Percentiles rank a stretch among this genome's conserved stretches.
Conservation (phyloP, 257 asterid genomes). For the Solanum appendiculatum region DNA sequence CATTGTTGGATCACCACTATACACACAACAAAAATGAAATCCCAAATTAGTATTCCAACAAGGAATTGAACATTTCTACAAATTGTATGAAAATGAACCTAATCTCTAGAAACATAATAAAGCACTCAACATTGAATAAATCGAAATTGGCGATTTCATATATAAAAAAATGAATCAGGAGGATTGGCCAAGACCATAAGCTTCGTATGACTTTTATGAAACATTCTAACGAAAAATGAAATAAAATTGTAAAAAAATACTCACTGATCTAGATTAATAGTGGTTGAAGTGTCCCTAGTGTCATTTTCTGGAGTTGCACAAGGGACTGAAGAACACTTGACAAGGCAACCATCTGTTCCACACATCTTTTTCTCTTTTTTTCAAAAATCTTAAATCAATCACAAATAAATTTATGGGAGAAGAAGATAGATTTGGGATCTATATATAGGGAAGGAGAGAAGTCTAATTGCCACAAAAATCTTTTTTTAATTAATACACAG, state of each 20-base stretch:
- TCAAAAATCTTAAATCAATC: neutral
- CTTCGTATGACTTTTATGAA: neutral
- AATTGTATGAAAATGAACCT: neutral
- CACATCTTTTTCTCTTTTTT: conserved; percentile 21
- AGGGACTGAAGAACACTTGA: conserved; percentile 8
- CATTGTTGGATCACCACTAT: conserved; percentile 45
- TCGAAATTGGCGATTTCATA: neutral
- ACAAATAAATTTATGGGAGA: neutral
- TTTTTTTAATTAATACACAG: neutral
- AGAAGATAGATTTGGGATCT: neutral
- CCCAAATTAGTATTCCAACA: neutral
- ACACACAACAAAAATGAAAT: neutral
- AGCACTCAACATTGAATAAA: neutral
- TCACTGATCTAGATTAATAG: conserved; percentile 63
- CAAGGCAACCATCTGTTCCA: conserved; percentile 18
- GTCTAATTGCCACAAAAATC: neutral
- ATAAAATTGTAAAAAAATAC: neutral
- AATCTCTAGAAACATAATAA: neutral
- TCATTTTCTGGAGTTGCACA: conserved; percentile 2
- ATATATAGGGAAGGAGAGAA: neutral
- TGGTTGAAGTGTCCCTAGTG: neutral
- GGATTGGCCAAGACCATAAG: neutral
- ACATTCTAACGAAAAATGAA: neutral
- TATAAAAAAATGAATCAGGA: neutral
- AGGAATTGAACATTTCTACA: neutral